A percentile compares a stretch with the other conserved stretches of the same genome.
These are phyloP conservation scores for Fusarium vanettenii DNA, from an alignment of 2,329 filamentous ascomycete species.

Conservation along the genomic window DNA sequence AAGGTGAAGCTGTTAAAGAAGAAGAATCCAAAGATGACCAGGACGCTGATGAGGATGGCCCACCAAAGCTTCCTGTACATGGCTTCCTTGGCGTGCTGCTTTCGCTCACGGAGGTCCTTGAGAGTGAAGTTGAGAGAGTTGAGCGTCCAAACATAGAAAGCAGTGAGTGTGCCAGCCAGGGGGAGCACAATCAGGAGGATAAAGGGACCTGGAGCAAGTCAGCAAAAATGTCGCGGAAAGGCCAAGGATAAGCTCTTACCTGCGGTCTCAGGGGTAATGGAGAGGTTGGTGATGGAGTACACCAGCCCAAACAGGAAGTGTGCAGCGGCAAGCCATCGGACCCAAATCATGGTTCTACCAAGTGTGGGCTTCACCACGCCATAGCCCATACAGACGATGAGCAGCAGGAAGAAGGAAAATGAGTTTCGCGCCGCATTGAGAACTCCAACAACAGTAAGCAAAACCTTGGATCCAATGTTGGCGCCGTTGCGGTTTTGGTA, in stretches of 20 bases:
- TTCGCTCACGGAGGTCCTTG: constrained; percentile 94
- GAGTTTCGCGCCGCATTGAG: constrained; percentile 95
- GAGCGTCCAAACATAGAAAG: constrained; percentile 98
- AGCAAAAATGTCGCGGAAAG: constrained; percentile 16
- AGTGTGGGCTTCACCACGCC: constrained; percentile 95
- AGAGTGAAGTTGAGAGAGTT: constrained; percentile 95
- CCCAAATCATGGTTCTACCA: constrained; percentile 93
- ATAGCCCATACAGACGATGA: constrained; percentile 99
- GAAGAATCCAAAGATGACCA: constrained; percentile 98
- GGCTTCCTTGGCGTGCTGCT: constrained; percentile 89
- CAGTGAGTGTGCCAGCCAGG: constrained; percentile 89
- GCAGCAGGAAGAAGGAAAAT: constrained; percentile 96
- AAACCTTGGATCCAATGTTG: constrained; percentile 82
- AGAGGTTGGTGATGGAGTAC: constrained; percentile 89
- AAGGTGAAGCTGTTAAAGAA: constrained; percentile 98
- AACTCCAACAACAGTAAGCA: constrained; percentile 92
- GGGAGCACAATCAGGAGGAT: constrained; percentile 94
- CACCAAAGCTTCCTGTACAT: constrained; percentile 99
- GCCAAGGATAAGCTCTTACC: constrained; percentile 55
- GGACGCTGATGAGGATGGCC: constrained; percentile 91
- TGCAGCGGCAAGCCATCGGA: constrained; percentile 88
- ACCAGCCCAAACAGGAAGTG: constrained; percentile 97
- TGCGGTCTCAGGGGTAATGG: constrained; percentile 88
- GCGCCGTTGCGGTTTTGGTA: constrained; percentile 92
- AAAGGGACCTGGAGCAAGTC: constrained; percentile 72